A percentile compares a stretch with the other conserved stretches of the same genome.
Conservation (phyloP, 2,329 filamentous ascomycete species). For the Scedosporium boydii region DNA sequence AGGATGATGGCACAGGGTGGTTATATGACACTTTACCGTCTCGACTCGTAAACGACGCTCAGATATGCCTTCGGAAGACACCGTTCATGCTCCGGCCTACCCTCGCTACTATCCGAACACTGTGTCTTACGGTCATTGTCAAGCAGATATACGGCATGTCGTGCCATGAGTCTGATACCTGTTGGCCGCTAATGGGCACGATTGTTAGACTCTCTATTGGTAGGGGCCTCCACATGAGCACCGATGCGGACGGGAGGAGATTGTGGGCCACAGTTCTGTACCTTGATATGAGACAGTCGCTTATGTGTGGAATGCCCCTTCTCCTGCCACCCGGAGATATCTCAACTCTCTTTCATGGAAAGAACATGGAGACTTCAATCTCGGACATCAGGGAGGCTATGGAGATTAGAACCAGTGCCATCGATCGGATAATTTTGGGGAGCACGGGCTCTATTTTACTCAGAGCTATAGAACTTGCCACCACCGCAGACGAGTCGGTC, state of each 20-base stretch:
- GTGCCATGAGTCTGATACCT: conserved; percentile 25
- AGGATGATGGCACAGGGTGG: no score
- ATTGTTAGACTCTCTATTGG: conserved; percentile 23
- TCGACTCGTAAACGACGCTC: conserved; percentile 23
- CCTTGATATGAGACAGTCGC: conserved; percentile 24
- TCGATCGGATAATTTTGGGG: not conserved
- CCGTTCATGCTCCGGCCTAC: conserved; percentile 27
- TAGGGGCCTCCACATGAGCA: conserved; percentile 18
- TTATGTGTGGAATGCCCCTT: conserved; percentile 25
- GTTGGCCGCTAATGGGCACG: conserved; percentile 23
- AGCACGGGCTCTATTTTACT: not conserved
- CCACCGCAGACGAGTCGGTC: conserved; percentile 15
- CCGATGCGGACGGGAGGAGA: conserved; percentile 16
- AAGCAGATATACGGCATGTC: conserved; percentile 27
- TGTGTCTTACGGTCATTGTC: conserved; percentile 23
- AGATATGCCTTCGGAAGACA: conserved; percentile 26
- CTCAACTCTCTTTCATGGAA: conserved; percentile 9
- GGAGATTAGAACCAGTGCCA: no score
- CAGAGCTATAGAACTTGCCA: not conserved
- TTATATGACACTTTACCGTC: conserved; percentile 14
- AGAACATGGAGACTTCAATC: not conserved
- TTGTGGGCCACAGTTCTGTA: conserved; percentile 26
- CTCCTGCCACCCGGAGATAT: conserved; percentile 22
- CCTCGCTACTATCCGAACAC: conserved; percentile 19
- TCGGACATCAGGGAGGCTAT: no score